These are phyloP conservation scores for Tilletia caries DNA, from an alignment of 1,284 basidiomycete genomes.

Conservation along the genomic window DNA sequence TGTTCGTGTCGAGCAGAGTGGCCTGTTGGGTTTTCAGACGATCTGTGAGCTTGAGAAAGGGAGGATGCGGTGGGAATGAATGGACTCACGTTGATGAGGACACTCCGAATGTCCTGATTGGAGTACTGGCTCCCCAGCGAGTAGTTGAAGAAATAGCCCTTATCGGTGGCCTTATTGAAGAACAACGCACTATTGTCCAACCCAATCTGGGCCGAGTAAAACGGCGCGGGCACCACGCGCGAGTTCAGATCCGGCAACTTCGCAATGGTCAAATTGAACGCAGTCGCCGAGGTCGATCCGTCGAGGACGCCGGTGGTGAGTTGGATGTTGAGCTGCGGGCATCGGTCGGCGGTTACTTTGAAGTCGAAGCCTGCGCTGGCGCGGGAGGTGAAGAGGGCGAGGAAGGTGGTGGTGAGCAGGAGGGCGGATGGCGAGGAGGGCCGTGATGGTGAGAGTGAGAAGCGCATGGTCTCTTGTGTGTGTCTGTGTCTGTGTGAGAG, in stretches of 20 bases:
- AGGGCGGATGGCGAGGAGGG: background rate
- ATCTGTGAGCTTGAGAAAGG: background rate
- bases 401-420: background rate
- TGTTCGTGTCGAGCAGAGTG: slow-evolving; percentile 4
- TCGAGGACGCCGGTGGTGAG: slow-evolving; percentile 5
- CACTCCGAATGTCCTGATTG: background rate
- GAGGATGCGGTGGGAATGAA: background rate
- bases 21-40: background rate
- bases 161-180: background rate
- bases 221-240: background rate
- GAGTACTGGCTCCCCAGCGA: background rate
- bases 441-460: background rate
- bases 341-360: background rate
- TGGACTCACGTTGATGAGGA: slow-evolving; percentile 2
- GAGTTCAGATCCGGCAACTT: background rate
- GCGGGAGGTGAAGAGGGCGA: background rate
- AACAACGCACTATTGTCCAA: background rate
- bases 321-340: slow-evolving; percentile 8
- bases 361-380: slow-evolving; percentile 4
- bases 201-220: background rate
- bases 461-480: background rate
- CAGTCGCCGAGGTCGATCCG: background rate
- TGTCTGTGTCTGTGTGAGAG: background rate
- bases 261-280: slow-evolving; percentile 2
- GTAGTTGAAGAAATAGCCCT: slow-evolving; percentile 10